Evolutionary conservation across 306 rosid species (phyloP).

Genomic region (Gastrolobium bilobum): DNA sequence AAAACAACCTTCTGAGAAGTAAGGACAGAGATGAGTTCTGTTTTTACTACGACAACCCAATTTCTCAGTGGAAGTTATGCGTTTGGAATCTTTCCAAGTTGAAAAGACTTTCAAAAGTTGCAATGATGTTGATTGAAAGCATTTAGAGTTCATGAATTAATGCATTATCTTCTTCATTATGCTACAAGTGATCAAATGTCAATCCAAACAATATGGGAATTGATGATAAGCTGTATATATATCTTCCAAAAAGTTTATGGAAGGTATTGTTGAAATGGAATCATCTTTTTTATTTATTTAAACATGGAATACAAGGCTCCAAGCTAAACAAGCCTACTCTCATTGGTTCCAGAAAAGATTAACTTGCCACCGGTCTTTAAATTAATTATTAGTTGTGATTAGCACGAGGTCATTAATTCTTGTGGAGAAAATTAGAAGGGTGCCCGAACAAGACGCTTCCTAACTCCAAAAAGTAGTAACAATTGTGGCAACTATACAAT

Average conservation of each 20-base stretch:
- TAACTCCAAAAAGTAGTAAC: constrained; percentile 9
- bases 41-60: constrained; percentile 27
- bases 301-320: background rate
- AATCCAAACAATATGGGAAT: background rate
- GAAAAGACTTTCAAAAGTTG: constrained; percentile 55
- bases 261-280: constrained; percentile 16
- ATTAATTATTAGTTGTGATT: constrained; percentile 22
- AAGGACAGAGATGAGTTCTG: constrained; percentile 14
- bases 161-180: constrained; percentile 28
- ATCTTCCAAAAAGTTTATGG: background rate
- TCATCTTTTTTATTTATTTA: background rate
- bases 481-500: constrained; percentile 20
- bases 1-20: constrained; percentile 14
- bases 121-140: constrained; percentile 48
- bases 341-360: constrained; percentile 10
- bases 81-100: constrained; percentile 45
- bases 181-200: constrained; percentile 32
- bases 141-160: constrained; percentile 15
- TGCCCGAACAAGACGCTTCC: background rate
- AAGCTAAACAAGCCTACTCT: background rate
- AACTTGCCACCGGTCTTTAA: background rate
- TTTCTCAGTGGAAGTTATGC: constrained; percentile 46
- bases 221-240: background rate
- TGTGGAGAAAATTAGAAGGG: background rate
- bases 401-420: constrained; percentile 4